Evolutionary conservation across 2,329 filamentous ascomycete genomes (phyloP), one percentile per base, ranked within the genome.

Genomic region (Fusarium xylarioides): DNA sequence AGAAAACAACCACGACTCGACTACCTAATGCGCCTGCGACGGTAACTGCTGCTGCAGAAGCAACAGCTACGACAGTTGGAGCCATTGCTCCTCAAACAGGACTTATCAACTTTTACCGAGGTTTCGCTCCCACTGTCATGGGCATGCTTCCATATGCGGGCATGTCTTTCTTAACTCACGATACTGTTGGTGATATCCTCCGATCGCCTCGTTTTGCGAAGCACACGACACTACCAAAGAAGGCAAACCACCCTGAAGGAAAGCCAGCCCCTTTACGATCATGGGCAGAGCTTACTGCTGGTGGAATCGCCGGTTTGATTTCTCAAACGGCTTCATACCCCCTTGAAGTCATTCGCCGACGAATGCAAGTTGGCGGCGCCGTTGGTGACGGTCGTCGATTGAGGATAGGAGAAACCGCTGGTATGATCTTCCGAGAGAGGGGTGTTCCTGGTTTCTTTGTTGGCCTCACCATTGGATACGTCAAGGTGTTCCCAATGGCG

Each of bases 71-170:
- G 0, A 84, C 71, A 2, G 81, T 85, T 5, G 80, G 84, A 18
- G 81, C 84, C 0, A 83, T 90, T 2, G 85, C 80, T 6, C 91
- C 93, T 1, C 86, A 86, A 32, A 88, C 87, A 16, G 95, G 95
- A 8, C 81, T 98, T 2, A 83, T 90, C 63, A 99, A 99, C 82
- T 99, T 99, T 81, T 99, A 98, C 83, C 91, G 96, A 54, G 96
- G 96, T 55, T 99, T 99, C 81, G 90, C 91, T 0, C 93, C 95
- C 0, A 98, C 96, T 0, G 83, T 99, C 10, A 86, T 97, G 68
- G 96, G 96, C 76, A 99, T 99, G 95, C 85, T 99, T 2, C 96
- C 96, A 0, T 99, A 99, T 79, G 96, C 96, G 2, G 96, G 96
- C 77, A 92, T 97, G 79, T 97, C 95, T 2, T 99, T 99, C 83